Percentiles rank a stretch among this genome's conserved stretches.
Conservation (phyloP, 495 filamentous ascomycete species). For the Trichoderma erinaceum region DNA sequence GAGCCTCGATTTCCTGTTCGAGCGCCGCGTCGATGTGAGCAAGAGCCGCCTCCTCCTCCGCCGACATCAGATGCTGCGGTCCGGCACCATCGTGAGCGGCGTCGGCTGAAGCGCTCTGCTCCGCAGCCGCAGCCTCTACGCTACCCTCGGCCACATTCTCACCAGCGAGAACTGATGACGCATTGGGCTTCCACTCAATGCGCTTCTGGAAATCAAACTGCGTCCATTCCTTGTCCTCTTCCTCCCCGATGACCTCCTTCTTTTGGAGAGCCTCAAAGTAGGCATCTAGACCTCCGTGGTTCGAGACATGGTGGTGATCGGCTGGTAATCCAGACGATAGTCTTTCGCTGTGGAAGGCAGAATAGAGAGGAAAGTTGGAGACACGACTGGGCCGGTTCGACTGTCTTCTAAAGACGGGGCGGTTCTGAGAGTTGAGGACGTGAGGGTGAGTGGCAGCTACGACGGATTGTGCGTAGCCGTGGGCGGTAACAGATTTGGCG, state of each 20-base stretch:
- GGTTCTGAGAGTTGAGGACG: slow-evolving; percentile 66
- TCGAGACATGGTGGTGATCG: slow-evolving; percentile 38
- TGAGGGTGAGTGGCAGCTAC: slow-evolving; percentile 85
- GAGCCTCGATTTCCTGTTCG: slow-evolving; percentile 42
- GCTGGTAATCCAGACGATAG: slow-evolving; percentile 27
- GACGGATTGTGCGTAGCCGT: slow-evolving; percentile 96
- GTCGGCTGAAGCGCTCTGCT: slow-evolving; percentile 37
- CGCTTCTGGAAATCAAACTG: slow-evolving; percentile 81
- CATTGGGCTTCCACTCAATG: slow-evolving; percentile 76
- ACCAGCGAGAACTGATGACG: slow-evolving; percentile 43
- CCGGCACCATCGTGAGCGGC: slow-evolving; percentile 24
- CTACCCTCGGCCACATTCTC: slow-evolving; percentile 16
- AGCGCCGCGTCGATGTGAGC: slow-evolving; percentile 46
- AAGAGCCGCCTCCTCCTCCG: slow-evolving; percentile 37
- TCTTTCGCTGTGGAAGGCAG: slow-evolving; percentile 57
- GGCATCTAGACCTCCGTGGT: slow-evolving; percentile 60
- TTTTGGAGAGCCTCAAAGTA: slow-evolving; percentile 87
- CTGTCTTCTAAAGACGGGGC: slow-evolving; percentile 48
- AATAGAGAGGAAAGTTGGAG: slow-evolving; percentile 60
- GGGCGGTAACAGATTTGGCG: slow-evolving; percentile 79
- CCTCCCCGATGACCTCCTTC: slow-evolving; percentile 54
- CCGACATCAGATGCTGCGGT: slow-evolving; percentile 20
- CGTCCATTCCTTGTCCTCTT: slow-evolving; percentile 68
- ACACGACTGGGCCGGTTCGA: slow-evolving; percentile 50
- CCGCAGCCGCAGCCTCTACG: slow-evolving; percentile 18